These are phyloP conservation scores for Aspergillus quadrilineatus DNA, from an alignment of 2,329 filamentous ascomycete species.

Conservation along the genomic window DNA sequence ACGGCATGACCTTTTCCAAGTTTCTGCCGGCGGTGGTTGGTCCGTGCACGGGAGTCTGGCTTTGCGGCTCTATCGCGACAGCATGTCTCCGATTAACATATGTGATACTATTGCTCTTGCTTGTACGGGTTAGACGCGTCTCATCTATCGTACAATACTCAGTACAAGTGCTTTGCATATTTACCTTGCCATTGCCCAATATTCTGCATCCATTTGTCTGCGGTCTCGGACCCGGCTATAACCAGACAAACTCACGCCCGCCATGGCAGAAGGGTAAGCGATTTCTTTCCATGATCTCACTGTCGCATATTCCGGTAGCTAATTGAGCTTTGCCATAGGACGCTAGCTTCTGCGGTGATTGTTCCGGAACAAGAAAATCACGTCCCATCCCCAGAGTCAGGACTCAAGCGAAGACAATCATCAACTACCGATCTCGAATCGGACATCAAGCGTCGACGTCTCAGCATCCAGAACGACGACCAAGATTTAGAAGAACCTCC, in stretches of 20 bases:
- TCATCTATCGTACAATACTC: too few species aligned
- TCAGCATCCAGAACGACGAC: slow-evolving; percentile 39
- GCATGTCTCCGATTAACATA: not conserved
- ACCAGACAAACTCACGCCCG: not conserved
- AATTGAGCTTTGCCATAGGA: slow-evolving; percentile 16
- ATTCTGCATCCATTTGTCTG: not conserved
- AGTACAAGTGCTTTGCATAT: not conserved
- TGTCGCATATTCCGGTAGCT: not conserved
- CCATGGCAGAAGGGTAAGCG: slow-evolving; percentile 22
- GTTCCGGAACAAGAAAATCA: slow-evolving; percentile 43
- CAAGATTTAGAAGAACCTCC: slow-evolving; percentile 21
- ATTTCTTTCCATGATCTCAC: not conserved
- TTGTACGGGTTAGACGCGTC: too few species aligned
- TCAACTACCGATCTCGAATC: slow-evolving; percentile 49
- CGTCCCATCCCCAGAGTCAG: slow-evolving; percentile 30
- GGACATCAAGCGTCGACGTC: slow-evolving; percentile 53
- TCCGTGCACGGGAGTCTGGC: slow-evolving; percentile 22
- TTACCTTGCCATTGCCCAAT: not conserved
- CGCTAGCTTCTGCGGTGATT: slow-evolving; percentile 55
- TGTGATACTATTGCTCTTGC: not conserved
- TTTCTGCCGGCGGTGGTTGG: slow-evolving; percentile 43
- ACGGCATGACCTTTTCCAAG: slow-evolving; percentile 23
- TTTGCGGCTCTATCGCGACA: slow-evolving; percentile 15
- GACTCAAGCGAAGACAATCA: slow-evolving; percentile 56
- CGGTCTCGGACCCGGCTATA: not conserved